A percentile compares a stretch with the other conserved stretches of the same genome.
Evolutionary conservation across 371 early-diverging fungal species (phyloP).

Genomic region (Entomophthora muscae): DNA sequence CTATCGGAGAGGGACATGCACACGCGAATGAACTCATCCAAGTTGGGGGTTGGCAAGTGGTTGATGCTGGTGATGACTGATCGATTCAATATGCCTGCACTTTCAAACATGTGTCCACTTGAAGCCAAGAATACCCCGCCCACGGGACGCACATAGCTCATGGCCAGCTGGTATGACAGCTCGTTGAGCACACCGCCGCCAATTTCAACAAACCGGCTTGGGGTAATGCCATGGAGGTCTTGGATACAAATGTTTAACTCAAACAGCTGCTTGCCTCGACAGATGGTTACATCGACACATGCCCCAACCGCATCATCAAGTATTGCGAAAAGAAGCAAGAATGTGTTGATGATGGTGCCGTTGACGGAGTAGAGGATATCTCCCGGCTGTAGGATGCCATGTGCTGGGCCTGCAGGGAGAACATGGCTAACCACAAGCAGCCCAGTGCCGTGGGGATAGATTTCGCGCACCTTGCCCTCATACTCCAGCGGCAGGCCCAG

Average conservation of each 20-base stretch:
- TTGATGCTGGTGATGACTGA: conserved; percentile 47
- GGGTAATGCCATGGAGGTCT: conserved; percentile 59
- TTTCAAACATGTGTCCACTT: conserved; percentile 42
- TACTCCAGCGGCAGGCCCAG: conserved; percentile 31
- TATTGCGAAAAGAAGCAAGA: conserved; percentile 39
- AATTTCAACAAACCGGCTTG: conserved; percentile 51
- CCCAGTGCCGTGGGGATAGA: conserved; percentile 42
- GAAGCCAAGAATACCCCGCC: conserved; percentile 68
- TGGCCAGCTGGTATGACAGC: conserved; percentile 71
- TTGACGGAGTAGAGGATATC: conserved; percentile 51
- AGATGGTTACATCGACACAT: conserved; percentile 34
- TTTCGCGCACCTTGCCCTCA: conserved; percentile 36
- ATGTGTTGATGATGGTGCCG: conserved; percentile 31
- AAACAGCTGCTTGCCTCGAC: conserved; percentile 41
- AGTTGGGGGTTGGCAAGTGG: conserved; percentile 40
- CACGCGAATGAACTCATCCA: conserved; percentile 57
- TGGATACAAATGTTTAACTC: conserved; percentile 35
- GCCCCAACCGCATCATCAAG: conserved; percentile 49
- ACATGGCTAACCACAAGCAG: conserved; percentile 50
- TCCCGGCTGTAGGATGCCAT: conserved; percentile 40
- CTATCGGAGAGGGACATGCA: conserved; percentile 48
- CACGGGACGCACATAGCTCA: conserved; percentile 44
- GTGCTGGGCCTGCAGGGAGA: conserved; percentile 50
- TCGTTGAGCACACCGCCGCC: conserved; percentile 74
- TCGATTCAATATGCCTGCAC: conserved; percentile 32